Conservation (phyloP, 2,329 filamentous ascomycete genomes). For the Fragosphaeria purpurea region DNA sequence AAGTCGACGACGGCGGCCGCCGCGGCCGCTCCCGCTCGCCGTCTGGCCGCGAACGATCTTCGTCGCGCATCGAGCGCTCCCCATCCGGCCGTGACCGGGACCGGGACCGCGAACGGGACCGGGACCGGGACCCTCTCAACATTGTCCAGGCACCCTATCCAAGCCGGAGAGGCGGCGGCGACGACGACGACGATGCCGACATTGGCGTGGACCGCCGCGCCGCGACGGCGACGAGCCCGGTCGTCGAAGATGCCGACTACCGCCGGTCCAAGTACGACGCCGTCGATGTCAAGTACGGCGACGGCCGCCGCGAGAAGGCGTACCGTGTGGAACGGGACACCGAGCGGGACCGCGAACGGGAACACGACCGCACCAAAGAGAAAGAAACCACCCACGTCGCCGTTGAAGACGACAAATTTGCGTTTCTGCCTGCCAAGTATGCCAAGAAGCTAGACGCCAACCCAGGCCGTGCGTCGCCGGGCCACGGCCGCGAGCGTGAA, state of each 20-base stretch:
- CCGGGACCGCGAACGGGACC: constrained; percentile 12
- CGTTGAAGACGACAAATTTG: constrained; percentile 27
- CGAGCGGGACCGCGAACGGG: constrained; percentile 20
- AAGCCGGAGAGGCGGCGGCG: constrained; percentile 21
- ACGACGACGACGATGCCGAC: constrained; percentile 22
- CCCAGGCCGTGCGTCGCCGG: constrained; percentile 11
- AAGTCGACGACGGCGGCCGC: constrained; percentile 33
- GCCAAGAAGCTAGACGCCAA: constrained; percentile 18
- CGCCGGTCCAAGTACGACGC: constrained; percentile 27
- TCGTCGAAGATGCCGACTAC: constrained; percentile 21
- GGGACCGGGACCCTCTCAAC: background rate
- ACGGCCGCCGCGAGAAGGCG: constrained; percentile 18
- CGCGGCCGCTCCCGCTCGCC: constrained; percentile 39
- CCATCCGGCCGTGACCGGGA: constrained; percentile 13
- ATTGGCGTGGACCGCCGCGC: constrained; percentile 20
- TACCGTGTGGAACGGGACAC: constrained; percentile 17
- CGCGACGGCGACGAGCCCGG: constrained; percentile 21
- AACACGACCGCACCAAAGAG: constrained; percentile 16
- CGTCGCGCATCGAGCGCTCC: constrained; percentile 9
- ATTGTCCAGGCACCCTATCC: constrained; percentile 36
- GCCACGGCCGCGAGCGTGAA: constrained; percentile 18
- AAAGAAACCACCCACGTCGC: constrained; percentile 21
- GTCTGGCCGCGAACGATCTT: constrained; percentile 25
- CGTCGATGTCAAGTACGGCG: constrained; percentile 18
- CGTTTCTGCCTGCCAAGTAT: constrained; percentile 40